Evolutionary conservation across 768 basidiomycete species (phyloP).

Genomic region (Boletus tomentosulus): DNA sequence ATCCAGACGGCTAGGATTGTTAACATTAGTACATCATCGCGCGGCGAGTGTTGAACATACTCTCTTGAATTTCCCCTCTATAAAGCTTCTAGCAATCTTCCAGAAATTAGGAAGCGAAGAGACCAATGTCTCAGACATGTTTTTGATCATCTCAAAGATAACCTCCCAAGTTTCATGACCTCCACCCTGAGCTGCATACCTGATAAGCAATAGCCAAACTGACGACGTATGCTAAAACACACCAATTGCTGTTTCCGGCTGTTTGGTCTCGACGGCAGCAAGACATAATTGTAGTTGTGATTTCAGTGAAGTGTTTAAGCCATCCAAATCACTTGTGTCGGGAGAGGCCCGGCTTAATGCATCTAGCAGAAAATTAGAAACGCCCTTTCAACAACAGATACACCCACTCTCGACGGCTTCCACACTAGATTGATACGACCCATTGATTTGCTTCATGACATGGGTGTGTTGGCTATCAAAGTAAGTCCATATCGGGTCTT

Average conservation of each 20-base stretch:
- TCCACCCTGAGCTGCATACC: slow-evolving; percentile 54
- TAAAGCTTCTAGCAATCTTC: slow-evolving; percentile 85
- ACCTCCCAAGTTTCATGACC: slow-evolving; percentile 82
- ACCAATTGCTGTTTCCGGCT: slow-evolving; percentile 62
- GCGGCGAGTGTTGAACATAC: slow-evolving; percentile 36
- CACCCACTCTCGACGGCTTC: slow-evolving; percentile 46
- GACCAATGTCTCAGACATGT: slow-evolving; percentile 79
- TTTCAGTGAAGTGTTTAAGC: slow-evolving; percentile 43
- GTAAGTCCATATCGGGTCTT: slow-evolving; percentile 94
- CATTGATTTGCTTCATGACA: slow-evolving; percentile 75
- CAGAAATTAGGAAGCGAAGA: slow-evolving; percentile 89
- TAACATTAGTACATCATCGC: slow-evolving; percentile 1
- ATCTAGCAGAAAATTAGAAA: slow-evolving; percentile 32
- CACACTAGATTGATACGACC: slow-evolving; percentile 50
- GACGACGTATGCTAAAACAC: slow-evolving; percentile 8
- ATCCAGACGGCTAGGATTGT: slow-evolving; percentile 34
- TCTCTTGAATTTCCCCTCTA: slow-evolving; percentile 91
- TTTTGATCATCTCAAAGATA: slow-evolving; percentile 75
- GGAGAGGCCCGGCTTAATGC: slow-evolving; percentile 40
- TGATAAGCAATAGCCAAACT: background rate
- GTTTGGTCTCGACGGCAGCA: slow-evolving; percentile 56
- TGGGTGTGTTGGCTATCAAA: slow-evolving; percentile 91
- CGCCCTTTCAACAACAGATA: slow-evolving; percentile 1
- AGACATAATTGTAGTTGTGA: slow-evolving; percentile 60
- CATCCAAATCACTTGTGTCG: slow-evolving; percentile 34